Evolutionary conservation across 2,329 filamentous ascomycete species (phyloP).

Genomic region (Dryadomyces quercus-mongolicae): DNA sequence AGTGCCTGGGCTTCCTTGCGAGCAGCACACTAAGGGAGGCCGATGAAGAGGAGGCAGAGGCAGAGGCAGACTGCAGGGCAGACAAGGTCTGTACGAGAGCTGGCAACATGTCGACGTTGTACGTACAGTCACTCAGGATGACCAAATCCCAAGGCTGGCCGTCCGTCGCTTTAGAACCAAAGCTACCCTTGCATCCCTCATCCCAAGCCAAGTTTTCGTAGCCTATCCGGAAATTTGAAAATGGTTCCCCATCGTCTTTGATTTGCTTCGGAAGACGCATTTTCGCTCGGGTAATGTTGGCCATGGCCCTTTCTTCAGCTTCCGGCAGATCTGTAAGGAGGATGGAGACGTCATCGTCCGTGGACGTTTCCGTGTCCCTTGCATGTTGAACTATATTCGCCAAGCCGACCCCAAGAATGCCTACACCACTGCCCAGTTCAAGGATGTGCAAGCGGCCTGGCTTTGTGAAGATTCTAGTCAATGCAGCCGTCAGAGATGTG

Average conservation of each 20-base stretch:
- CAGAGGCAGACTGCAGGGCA: conserved; percentile 27
- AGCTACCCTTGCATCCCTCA: conserved; percentile 30
- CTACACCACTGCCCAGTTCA: conserved; percentile 45
- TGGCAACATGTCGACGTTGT: conserved; percentile 44
- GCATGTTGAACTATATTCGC: conserved; percentile 15
- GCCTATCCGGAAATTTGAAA: conserved; percentile 18
- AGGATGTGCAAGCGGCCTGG: conserved; percentile 27
- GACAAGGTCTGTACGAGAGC: conserved; percentile 41
- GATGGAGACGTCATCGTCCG: conserved; percentile 3
- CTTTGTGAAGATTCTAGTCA: conserved; percentile 13
- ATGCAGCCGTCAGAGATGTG: background rate
- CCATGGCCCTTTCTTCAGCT: conserved; percentile 33
- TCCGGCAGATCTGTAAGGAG: conserved; percentile 42
- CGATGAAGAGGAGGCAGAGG: background rate
- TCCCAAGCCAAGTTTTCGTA: conserved; percentile 50
- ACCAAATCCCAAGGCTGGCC: conserved; percentile 36
- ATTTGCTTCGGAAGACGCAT: background rate
- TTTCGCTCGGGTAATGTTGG: conserved; percentile 28
- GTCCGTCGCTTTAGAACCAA: conserved; percentile 27
- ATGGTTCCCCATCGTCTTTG: background rate
- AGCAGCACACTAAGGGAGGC: conserved; percentile 30
- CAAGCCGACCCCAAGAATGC: conserved; percentile 40
- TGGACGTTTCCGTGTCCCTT: background rate
- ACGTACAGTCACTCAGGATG: conserved; percentile 48
- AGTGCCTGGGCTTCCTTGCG: conserved; percentile 44